These are phyloP conservation scores for Trichoderma simmonsii DNA, from an alignment of 2,329 filamentous ascomycete genomes.

Conservation along the genomic window DNA sequence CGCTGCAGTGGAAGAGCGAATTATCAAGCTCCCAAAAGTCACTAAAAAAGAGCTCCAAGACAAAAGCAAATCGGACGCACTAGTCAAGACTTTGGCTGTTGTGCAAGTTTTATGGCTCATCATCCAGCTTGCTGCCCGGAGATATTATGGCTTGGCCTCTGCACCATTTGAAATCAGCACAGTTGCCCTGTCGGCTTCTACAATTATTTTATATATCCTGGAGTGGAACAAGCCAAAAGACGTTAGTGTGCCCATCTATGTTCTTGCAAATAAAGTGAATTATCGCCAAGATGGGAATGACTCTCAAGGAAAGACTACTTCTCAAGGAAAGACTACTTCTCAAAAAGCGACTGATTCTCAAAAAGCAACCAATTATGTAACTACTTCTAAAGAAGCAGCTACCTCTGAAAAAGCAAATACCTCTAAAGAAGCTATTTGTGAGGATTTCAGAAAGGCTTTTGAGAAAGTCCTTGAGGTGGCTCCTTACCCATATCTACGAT, in stretches of 20 bases:
- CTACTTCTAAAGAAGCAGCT: background rate
- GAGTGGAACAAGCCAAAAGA: background rate
- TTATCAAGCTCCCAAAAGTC: background rate
- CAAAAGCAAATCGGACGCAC: background rate
- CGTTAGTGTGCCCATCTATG: background rate
- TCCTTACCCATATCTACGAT: background rate
- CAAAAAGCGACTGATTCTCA: too few species aligned
- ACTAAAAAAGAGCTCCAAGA: background rate
- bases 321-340: too few species aligned
- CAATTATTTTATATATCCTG: background rate
- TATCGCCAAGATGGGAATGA: accelerated
- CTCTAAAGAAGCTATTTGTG: background rate
- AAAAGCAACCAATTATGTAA: too few species aligned
- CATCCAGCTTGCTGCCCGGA: background rate
- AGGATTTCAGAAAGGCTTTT: background rate
- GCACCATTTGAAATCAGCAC: background rate
- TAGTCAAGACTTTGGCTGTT: background rate
- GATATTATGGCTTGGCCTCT: background rate
- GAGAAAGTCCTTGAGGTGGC: background rate
- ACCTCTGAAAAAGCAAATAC: background rate
- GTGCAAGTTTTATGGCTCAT: background rate
- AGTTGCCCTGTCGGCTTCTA: background rate
- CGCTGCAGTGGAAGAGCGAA: background rate
- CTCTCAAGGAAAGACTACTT: background rate
- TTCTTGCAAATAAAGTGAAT: background rate